phyloP scores from a whole-genome alignment of 1,284 basidiomycete genomes.

The Leccinum solheimii region DNA sequence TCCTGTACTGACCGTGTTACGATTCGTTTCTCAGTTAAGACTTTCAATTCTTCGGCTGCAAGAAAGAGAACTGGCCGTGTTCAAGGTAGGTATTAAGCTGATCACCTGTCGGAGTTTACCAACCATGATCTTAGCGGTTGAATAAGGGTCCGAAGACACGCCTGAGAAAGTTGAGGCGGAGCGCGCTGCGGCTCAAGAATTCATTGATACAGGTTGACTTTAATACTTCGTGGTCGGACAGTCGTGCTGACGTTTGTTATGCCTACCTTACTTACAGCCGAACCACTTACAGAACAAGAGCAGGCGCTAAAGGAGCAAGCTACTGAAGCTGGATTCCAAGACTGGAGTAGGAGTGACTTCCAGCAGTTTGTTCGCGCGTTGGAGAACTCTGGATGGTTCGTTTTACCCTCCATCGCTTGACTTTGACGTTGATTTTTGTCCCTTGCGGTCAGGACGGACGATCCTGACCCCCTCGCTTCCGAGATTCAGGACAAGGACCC shows the following conservation, averaged over 20 bases:
- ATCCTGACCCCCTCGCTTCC: slow-evolving; percentile 74
- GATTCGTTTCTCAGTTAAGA: slow-evolving; percentile 66
- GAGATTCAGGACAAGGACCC: slow-evolving; percentile 89
- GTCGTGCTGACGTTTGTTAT: background rate
- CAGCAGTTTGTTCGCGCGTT: slow-evolving; percentile 87
- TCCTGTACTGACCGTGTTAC: background rate
- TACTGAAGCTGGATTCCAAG: slow-evolving; percentile 79
- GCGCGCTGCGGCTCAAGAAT: slow-evolving; percentile 77
- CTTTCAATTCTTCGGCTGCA: slow-evolving; percentile 97
- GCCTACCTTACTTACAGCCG: slow-evolving; percentile 49
- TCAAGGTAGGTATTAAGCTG: slow-evolving; percentile 53
- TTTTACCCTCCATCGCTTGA: slow-evolving; percentile 1
- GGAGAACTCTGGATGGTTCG: slow-evolving; percentile 85
- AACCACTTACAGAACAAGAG: slow-evolving; percentile 87
- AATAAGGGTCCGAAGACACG: slow-evolving; percentile 75
- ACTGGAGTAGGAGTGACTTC: slow-evolving; percentile 93
- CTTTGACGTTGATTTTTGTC: background rate
- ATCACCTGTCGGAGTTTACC: background rate
- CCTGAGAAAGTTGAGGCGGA: slow-evolving; percentile 87
- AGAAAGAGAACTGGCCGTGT: slow-evolving; percentile 83
- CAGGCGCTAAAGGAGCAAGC: slow-evolving; percentile 76
- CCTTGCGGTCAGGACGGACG: slow-evolving; percentile 61
- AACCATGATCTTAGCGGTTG: slow-evolving; percentile 43
- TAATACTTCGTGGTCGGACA: background rate
- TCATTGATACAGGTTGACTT: slow-evolving; percentile 74